Conservation (phyloP, 768 basidiomycete species). For the Leucosporidium creatinivorum region DNA sequence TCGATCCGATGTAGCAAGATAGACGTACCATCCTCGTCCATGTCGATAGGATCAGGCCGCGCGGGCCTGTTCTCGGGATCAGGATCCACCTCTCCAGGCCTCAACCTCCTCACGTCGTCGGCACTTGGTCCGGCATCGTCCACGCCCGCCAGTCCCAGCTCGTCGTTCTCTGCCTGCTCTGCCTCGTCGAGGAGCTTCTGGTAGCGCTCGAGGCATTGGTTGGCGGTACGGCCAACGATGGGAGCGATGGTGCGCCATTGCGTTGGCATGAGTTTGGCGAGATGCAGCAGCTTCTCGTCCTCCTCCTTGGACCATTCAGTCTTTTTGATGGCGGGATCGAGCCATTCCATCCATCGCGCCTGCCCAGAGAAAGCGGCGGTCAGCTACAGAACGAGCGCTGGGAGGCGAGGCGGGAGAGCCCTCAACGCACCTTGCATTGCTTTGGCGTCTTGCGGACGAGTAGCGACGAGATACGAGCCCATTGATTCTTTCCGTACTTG, state of each 20-base stretch:
- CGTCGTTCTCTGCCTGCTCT: constrained; percentile 91
- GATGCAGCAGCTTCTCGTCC: constrained; percentile 94
- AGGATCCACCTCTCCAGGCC: constrained; percentile 96
- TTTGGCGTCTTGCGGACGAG: constrained; percentile 98
- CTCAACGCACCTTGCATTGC: constrained; percentile 69
- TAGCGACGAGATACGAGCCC: constrained; percentile 96
- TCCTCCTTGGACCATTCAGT: constrained; percentile 99
- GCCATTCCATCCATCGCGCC: constrained; percentile 98
- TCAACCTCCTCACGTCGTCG: constrained; percentile 80
- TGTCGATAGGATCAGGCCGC: constrained; percentile 96
- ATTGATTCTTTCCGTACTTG: constrained; percentile 95
- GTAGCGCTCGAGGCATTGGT: constrained; percentile 95
- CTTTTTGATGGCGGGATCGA: constrained; percentile 99
- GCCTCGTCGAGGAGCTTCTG: constrained; percentile 97
- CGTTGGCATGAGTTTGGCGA: constrained; percentile 98
- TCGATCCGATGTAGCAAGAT: neutral
- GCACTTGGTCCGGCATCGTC: constrained; percentile 74
- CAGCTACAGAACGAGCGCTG: neutral
- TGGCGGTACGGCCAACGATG: constrained; percentile 94
- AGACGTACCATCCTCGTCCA: constrained; percentile 90
- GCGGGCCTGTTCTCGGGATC: constrained; percentile 98
- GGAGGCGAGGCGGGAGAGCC: neutral
- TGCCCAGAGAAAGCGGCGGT: neutral
- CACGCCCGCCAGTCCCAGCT: constrained; percentile 79
- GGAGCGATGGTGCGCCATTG: constrained; percentile 99